Base-by-base conservation (phyloP, 345 rosid species). In the Moricandia moricandioides region DNA sequence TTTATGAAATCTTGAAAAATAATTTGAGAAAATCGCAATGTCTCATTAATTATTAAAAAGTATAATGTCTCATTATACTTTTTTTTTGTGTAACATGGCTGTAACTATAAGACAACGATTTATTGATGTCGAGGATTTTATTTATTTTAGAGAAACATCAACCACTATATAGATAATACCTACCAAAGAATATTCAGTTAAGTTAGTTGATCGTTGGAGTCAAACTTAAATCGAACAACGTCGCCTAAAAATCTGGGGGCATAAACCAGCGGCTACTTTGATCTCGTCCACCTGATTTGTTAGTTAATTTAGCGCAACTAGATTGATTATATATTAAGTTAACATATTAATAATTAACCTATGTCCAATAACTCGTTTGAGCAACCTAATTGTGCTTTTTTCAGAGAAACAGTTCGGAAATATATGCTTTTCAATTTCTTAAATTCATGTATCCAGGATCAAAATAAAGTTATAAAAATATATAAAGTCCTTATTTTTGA, bases 111-210 rank as follows among this genome's bases (percentile, higher is more conserved):
- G 7, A 61, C 21, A 75, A 75, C 73, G 63, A 74, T 68, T 60
- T 51, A 14, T 16, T 68, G 68, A 61, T 56, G 34, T 61, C 26
- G 33, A n/a, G 16, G 29, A 9, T 26, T n/a, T 60, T 34, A 1
- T 29, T 45, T 27, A 45, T 45, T 45, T n/a, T 0, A 26, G 18
- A 59, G 14, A 65, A 58, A 24, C 59, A 58, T 34, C 63, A 27
- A 45, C 52, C 17, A n/a, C 52, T 45, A 45, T 56, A 56, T n/a
- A 58, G 11, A n/a, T 60, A 62, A 17, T 39, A 45, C 51, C 76
- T 18, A 78, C 68, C 70, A 62, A 60, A 72, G 73, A 61, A 78
- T 67, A 78, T 78, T 78, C 78, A 73, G 82, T 78, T 78, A 72
- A 78, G 78, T 78, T 78, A 68, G 78, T 78, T 72, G 69, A 39